Conservation (phyloP, 192 early-diverging fungal species). For the Mortierella antarctica region DNA sequence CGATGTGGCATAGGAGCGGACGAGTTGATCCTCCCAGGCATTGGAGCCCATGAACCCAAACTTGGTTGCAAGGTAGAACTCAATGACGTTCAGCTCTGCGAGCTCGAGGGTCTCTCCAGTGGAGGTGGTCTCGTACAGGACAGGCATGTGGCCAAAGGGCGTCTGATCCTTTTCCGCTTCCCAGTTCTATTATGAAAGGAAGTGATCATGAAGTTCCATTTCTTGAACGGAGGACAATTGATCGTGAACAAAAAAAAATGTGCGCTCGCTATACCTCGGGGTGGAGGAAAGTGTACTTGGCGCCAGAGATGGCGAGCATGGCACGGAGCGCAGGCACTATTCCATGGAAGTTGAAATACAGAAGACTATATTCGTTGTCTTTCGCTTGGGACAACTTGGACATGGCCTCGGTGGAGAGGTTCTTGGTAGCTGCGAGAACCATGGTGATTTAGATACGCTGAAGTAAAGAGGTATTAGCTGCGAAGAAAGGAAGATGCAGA, state of each 20-base stretch:
- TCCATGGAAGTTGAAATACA: constrained; percentile 37
- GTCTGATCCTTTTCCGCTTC: constrained; percentile 40
- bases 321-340: constrained; percentile 28
- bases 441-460: background rate
- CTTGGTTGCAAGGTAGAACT: constrained; percentile 57
- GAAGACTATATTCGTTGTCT: constrained; percentile 30
- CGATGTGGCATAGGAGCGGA: constrained; percentile 34
- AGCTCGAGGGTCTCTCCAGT: constrained; percentile 50
- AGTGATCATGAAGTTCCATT: background rate
- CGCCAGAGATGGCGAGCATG: constrained; percentile 36
- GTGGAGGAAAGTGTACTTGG: constrained; percentile 24
- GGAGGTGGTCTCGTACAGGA: constrained; percentile 49
- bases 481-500: too few species aligned
- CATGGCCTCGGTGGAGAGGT: constrained; percentile 32
- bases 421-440: constrained; percentile 7
- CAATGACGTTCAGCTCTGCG: constrained; percentile 55
- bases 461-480: too few species aligned
- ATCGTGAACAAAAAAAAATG: background rate
- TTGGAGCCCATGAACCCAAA: constrained; percentile 36
- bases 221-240: too few species aligned
- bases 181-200: constrained; percentile 44
- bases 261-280: constrained; percentile 1
- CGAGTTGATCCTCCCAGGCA: constrained; percentile 46
- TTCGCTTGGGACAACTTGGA: constrained; percentile 9
- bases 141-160: constrained; percentile 60